A percentile compares a stretch with the other conserved stretches of the same genome.
phyloP scores from a whole-genome alignment of 2,329 filamentous ascomycete species.

The Trichoderma asperellum region DNA sequence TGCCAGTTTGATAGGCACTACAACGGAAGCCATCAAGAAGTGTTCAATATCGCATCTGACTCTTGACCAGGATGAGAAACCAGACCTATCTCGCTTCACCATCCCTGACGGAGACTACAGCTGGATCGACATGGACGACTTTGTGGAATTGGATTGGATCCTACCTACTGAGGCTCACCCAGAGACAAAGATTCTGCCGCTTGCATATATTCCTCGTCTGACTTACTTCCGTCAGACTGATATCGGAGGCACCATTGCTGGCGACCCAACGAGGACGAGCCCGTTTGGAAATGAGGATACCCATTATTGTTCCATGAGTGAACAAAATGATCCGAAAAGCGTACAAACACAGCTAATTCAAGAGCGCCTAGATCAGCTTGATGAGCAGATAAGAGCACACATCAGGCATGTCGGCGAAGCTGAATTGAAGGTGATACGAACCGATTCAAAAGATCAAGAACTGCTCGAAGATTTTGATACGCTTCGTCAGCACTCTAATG shows the following conservation, averaged over 20 bases:
- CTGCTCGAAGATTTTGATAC: slow-evolving; percentile 64
- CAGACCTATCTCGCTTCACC: slow-evolving; percentile 83
- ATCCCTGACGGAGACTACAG: slow-evolving; percentile 94
- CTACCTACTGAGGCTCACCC: slow-evolving; percentile 87
- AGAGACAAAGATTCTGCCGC: slow-evolving; percentile 89
- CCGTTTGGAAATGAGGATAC: slow-evolving; percentile 92
- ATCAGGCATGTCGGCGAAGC: slow-evolving; percentile 73
- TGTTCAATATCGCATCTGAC: slow-evolving; percentile 56
- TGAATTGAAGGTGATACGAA: slow-evolving; percentile 66
- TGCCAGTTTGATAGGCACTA: slow-evolving; percentile 82
- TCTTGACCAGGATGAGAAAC: slow-evolving; percentile 60
- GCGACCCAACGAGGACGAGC: slow-evolving; percentile 81
- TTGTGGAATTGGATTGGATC: slow-evolving; percentile 97
- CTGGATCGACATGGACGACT: slow-evolving; percentile 99
- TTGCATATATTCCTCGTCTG: slow-evolving; percentile 90
- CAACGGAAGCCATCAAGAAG: slow-evolving; percentile 72
- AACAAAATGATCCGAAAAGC: slow-evolving; percentile 82
- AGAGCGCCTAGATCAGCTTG: slow-evolving; percentile 76
- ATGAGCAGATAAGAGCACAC: slow-evolving; percentile 77
- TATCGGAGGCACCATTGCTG: slow-evolving; percentile 76
- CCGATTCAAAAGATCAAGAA: slow-evolving; percentile 53
- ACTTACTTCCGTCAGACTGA: slow-evolving; percentile 98
- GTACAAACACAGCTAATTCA: slow-evolving; percentile 88
- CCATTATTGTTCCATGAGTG: slow-evolving; percentile 93
- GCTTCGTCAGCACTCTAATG: slow-evolving; percentile 57